Evolutionary conservation across 2,329 filamentous ascomycete genomes (phyloP).

Genomic region (Fusarium concolor): DNA sequence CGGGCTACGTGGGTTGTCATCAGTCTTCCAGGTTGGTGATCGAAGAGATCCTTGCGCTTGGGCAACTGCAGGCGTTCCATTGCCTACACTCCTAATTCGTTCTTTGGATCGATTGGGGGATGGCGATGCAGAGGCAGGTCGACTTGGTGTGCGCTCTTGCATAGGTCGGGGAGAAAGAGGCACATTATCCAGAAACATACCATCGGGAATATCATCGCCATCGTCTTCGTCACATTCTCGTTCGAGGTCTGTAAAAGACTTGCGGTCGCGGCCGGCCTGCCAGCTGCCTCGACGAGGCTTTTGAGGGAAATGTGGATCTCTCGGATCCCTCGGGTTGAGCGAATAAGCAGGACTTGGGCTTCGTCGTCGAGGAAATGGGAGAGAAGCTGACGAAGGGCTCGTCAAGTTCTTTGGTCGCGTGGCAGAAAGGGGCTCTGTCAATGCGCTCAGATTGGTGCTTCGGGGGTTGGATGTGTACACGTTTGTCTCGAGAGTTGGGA

Average conservation of each 20-base stretch:
- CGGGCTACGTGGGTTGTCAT: constrained; percentile 56
- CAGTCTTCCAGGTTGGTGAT: constrained; percentile 67
- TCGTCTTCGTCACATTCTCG: constrained; percentile 82
- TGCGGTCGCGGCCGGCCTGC: constrained; percentile 74
- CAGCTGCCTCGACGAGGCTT: constrained; percentile 73
- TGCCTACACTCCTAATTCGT: constrained; percentile 67
- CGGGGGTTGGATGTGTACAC: constrained; percentile 62
- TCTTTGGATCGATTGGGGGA: constrained; percentile 67
- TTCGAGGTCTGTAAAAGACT: constrained; percentile 77
- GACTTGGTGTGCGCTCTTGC: constrained; percentile 65
- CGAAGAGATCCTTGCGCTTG: constrained; percentile 69
- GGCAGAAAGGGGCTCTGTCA: constrained; percentile 51
- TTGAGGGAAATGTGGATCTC: constrained; percentile 54
- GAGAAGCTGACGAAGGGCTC: constrained; percentile 53
- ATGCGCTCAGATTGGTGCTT: constrained; percentile 59
- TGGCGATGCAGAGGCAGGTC: constrained; percentile 63
- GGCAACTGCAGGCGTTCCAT: constrained; percentile 71
- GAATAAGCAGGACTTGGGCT: constrained; percentile 65
- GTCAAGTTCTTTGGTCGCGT: constrained; percentile 44
- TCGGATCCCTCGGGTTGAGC: constrained; percentile 58
- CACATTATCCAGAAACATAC: constrained; percentile 83
- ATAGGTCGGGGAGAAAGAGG: constrained; percentile 80
- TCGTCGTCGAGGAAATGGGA: constrained; percentile 56
- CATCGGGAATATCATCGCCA: constrained; percentile 81
- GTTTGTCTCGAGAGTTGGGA: constrained; percentile 60